These are phyloP conservation scores for Cordyceps sp. DNA, from an alignment of 2,329 filamentous ascomycete species.

Conservation along the genomic window DNA sequence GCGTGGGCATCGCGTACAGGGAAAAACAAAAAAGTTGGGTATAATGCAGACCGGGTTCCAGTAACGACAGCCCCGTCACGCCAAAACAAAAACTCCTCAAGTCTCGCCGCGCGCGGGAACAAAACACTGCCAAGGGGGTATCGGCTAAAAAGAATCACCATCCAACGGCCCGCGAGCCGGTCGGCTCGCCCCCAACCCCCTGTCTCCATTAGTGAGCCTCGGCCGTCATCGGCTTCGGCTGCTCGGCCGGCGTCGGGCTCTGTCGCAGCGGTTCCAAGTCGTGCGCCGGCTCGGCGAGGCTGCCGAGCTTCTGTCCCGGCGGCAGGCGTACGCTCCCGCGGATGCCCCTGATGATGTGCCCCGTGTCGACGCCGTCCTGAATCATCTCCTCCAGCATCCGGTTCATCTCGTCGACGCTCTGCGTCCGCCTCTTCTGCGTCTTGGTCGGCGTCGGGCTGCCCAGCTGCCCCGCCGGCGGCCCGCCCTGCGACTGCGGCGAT, in stretches of 20 bases:
- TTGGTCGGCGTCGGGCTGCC: conserved; percentile 9
- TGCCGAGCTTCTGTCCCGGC: conserved; percentile 23
- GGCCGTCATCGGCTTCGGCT: conserved; percentile 8
- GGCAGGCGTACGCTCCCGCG: conserved; percentile 51
- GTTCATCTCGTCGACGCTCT: conserved; percentile 82
- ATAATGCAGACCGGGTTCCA: too few relatives aligned
- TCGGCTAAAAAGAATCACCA: too few relatives aligned
- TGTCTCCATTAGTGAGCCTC: conserved; percentile 12
- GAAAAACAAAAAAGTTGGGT: too few relatives aligned
- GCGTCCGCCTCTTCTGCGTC: conserved; percentile 34
- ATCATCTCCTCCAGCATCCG: conserved; percentile 95
- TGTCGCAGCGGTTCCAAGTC: conserved; percentile 22
- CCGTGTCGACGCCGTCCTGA: conserved; percentile 66
- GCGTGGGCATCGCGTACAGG: too few relatives aligned
- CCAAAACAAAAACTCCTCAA: too few relatives aligned
- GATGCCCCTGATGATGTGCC: conserved; percentile 49
- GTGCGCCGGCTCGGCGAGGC: conserved; percentile 15
- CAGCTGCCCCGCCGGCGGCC: conserved; percentile 3
- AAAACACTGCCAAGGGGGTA: too few relatives aligned
- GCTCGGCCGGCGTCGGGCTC: conserved; percentile 14
- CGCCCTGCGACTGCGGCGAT: conserved; percentile 9
- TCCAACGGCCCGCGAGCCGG: too few relatives aligned
- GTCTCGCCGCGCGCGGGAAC: too few relatives aligned
- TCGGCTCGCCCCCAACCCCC: too few relatives aligned
- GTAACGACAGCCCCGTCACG: too few relatives aligned